A percentile compares a stretch with the other conserved stretches of the same genome.
Evolutionary conservation across 768 basidiomycete genomes (phyloP).

Genomic region (Obba rivulosa): DNA sequence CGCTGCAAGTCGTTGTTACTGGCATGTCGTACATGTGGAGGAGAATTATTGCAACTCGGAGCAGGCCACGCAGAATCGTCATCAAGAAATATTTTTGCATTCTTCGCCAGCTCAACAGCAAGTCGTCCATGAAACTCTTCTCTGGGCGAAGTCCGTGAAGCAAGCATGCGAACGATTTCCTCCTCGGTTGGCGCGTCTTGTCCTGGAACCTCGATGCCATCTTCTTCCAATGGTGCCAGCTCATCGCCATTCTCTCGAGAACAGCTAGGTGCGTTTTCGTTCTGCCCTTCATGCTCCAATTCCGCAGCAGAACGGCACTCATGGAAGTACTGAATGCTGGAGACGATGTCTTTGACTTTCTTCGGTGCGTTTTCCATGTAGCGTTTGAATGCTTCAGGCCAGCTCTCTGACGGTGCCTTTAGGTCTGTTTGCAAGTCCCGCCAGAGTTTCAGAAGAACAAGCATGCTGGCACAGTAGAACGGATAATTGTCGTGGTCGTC

Average conservation of each 20-base stretch:
- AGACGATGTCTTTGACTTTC: constrained; percentile 10
- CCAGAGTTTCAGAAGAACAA: constrained; percentile 35
- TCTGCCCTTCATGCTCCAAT: constrained; percentile 4
- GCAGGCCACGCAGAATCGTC: constrained; percentile 8
- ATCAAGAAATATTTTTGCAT: constrained; percentile 11
- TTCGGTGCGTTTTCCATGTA: constrained; percentile 8
- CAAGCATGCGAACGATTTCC: background rate
- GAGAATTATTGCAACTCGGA: background rate
- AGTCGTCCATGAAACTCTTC: constrained; percentile 10
- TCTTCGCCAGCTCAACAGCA: constrained; percentile 10
- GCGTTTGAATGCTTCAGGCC: constrained; percentile 15
- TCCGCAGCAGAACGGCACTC: constrained; percentile 13
- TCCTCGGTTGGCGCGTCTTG: constrained; percentile 6
- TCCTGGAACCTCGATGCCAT: no score
- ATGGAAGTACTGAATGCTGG: constrained; percentile 31
- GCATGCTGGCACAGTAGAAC: constrained; percentile 32
- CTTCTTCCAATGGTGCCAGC: no score
- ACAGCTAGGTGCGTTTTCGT: no score
- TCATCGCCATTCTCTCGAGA: no score
- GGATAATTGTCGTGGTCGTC: constrained; percentile 18
- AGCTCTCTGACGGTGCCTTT: constrained; percentile 11
- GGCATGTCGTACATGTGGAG: constrained; percentile 1
- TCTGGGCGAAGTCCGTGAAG: background rate
- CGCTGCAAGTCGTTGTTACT: constrained; percentile 1
- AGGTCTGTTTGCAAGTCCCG: constrained; percentile 20